Percentiles rank a stretch among this genome's conserved stretches.
Evolutionary conservation across 1,284 basidiomycete species (phyloP).

Genomic region (Coniophora puteana): DNA sequence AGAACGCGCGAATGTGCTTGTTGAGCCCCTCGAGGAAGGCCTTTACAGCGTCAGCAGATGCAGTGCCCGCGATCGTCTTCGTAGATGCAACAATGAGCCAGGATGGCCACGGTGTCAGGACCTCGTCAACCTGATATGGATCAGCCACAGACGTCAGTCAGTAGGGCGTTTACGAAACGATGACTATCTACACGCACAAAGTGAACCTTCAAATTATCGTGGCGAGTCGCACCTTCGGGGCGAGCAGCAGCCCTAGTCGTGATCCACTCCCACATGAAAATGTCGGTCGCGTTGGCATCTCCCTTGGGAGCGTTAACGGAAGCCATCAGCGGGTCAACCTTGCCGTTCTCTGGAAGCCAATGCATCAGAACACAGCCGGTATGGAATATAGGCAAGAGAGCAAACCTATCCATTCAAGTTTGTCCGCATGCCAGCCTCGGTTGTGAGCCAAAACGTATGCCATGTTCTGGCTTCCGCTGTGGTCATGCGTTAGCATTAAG

Average conservation of each 20-base stretch:
- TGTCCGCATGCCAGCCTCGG: constrained; percentile 73
- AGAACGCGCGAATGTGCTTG: constrained; percentile 63
- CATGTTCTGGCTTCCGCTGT: constrained; percentile 89
- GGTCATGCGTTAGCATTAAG: constrained; percentile 1
- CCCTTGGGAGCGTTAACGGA: constrained; percentile 93
- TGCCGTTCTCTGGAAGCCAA: constrained; percentile 69
- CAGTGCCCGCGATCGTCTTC: too few relatives aligned
- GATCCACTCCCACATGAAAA: constrained; percentile 97
- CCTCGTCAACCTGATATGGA: constrained; percentile 69
- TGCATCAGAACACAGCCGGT: neutral
- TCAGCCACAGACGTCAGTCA: neutral
- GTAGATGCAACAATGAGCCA: constrained; percentile 87
- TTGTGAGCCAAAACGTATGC: constrained; percentile 91
- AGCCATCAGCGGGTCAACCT: constrained; percentile 84
- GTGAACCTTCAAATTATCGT: constrained; percentile 77
- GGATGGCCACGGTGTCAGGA: constrained; percentile 94
- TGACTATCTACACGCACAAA: constrained; percentile 56
- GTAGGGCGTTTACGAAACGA: neutral
- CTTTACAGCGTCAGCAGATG: constrained; percentile 46
- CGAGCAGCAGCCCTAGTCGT: constrained; percentile 92
- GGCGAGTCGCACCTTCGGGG: too few relatives aligned
- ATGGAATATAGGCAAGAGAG: constrained; percentile 1
- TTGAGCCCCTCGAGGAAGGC: constrained; percentile 67
- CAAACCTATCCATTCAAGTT: constrained; percentile 63
- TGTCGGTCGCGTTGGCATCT: constrained; percentile 70